phyloP scores from a whole-genome alignment of 345 rosid species.

The Acer yangbiense region DNA sequence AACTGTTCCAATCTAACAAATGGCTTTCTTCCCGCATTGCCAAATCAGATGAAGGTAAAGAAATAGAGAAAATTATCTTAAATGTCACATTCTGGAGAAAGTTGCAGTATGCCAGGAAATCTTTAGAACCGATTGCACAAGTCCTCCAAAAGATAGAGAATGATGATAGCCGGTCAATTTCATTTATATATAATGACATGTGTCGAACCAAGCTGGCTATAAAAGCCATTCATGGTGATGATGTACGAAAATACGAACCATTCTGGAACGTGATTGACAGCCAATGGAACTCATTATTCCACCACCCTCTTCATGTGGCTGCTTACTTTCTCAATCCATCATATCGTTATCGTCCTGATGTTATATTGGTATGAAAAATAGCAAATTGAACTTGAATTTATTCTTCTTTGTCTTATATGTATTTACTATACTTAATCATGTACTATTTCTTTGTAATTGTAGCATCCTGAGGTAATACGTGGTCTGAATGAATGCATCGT shows the following conservation, averaged over 20 bases:
- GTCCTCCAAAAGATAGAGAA: slow-evolving; percentile 53
- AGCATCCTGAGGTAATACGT: slow-evolving; percentile 81
- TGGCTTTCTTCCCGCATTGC: slow-evolving; percentile 60
- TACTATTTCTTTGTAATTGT: slow-evolving; percentile 22
- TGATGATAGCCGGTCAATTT: slow-evolving; percentile 47
- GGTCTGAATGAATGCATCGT: slow-evolving; percentile 90
- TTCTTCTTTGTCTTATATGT: background rate
- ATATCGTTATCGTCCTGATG: slow-evolving; percentile 74
- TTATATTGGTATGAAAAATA: slow-evolving; percentile 56
- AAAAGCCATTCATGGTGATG: slow-evolving; percentile 59
- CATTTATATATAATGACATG: slow-evolving; percentile 63
- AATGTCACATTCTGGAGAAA: slow-evolving; percentile 74
- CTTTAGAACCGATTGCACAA: slow-evolving; percentile 68
- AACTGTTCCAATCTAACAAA: slow-evolving; percentile 67
- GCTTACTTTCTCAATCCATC: slow-evolving; percentile 93
- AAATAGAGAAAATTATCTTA: slow-evolving; percentile 57
- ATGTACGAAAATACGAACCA: slow-evolving; percentile 69
- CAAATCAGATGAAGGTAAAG: slow-evolving; percentile 61
- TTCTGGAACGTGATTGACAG: slow-evolving; percentile 78
- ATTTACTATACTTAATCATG: slow-evolving; percentile 6
- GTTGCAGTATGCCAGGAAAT: slow-evolving; percentile 56
- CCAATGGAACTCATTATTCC: slow-evolving; percentile 72
- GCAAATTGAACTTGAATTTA: slow-evolving; percentile 1
- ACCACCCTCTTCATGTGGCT: slow-evolving; percentile 85
- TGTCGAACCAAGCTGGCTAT: slow-evolving; percentile 61